These are phyloP conservation scores for Orbilia brochopaga DNA, from an alignment of 2,329 filamentous ascomycete species.

Conservation along the genomic window DNA sequence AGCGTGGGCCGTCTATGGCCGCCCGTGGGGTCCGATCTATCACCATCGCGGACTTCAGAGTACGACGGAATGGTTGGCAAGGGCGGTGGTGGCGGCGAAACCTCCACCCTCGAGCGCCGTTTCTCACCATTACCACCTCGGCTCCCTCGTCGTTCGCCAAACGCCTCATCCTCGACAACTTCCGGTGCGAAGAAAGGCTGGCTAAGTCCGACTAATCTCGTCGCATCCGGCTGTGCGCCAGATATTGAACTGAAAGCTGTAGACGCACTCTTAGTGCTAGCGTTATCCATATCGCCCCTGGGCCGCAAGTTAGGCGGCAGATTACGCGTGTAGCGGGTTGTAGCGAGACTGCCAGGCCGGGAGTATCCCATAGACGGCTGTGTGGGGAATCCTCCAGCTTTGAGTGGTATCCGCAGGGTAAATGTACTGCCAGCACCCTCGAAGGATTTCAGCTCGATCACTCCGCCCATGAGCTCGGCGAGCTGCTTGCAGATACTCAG, in stretches of 20 bases:
- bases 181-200: conserved; percentile 74
- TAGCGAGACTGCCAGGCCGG: conserved; percentile 45
- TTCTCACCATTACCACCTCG: conserved; percentile 10
- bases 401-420: conserved; percentile 79
- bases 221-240: conserved; percentile 30
- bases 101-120: conserved; percentile 25
- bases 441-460: conserved; percentile 69
- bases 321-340: conserved; percentile 46
- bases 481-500: conserved; percentile 79
- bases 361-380: conserved; percentile 37
- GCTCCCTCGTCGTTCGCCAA: conserved; percentile 11
- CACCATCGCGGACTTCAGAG: conserved; percentile 11
- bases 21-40: conserved; percentile 12
- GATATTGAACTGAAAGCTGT: conserved; percentile 51
- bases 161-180: conserved; percentile 20
- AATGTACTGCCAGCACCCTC: conserved; percentile 68
- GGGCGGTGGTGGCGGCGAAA: conserved; percentile 32
- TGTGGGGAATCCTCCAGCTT: conserved; percentile 39
- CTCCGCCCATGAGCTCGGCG: conserved; percentile 80
- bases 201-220: conserved; percentile 75
- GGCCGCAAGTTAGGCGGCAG: conserved; percentile 41
- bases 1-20: conserved; percentile 24
- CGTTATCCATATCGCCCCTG: conserved; percentile 43
- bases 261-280: conserved; percentile 46
- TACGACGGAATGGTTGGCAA: conserved; percentile 38